Conservation (phyloP, 257 asterid genomes). For the Nicotiana undulata region DNA sequence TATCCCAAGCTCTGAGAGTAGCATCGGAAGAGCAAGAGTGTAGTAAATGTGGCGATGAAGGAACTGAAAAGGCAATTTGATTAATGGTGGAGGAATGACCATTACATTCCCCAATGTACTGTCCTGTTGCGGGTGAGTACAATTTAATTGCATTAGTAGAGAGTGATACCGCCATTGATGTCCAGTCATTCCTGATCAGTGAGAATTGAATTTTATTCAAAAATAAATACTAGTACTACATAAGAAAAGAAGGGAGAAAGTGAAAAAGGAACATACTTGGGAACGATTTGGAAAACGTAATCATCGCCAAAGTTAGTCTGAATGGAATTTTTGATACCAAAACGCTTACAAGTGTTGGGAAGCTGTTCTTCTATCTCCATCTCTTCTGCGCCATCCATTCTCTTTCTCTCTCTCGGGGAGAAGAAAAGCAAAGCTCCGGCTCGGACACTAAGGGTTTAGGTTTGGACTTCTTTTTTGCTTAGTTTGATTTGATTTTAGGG, state of each 20-base stretch:
- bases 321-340: conserved; percentile 60
- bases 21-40: conserved; percentile 82
- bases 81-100: conserved; percentile 75
- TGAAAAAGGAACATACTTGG: conserved; percentile 30
- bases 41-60: conserved; percentile 56
- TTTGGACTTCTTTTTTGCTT: not conserved
- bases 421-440: not conserved
- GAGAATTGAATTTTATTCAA: not conserved
- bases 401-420: not conserved
- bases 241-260: not conserved
- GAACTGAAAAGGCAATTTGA: conserved; percentile 55
- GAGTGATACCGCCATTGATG: conserved; percentile 90
- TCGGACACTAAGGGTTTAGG: not conserved
- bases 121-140: conserved; percentile 81
- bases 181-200: conserved; percentile 60
- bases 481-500: not conserved
- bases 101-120: conserved; percentile 69
- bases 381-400: conserved; percentile 10
- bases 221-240: not conserved
- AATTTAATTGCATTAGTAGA: conserved; percentile 80
- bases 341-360: conserved; percentile 29
- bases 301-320: conserved; percentile 92
- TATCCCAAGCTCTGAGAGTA: conserved; percentile 91
- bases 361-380: conserved; percentile 67
- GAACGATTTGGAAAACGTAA: conserved; percentile 79